Evolutionary conservation across 345 rosid genomes (phyloP), one percentile per base, ranked within the genome.

Genomic region (Clarkia xantiana): DNA sequence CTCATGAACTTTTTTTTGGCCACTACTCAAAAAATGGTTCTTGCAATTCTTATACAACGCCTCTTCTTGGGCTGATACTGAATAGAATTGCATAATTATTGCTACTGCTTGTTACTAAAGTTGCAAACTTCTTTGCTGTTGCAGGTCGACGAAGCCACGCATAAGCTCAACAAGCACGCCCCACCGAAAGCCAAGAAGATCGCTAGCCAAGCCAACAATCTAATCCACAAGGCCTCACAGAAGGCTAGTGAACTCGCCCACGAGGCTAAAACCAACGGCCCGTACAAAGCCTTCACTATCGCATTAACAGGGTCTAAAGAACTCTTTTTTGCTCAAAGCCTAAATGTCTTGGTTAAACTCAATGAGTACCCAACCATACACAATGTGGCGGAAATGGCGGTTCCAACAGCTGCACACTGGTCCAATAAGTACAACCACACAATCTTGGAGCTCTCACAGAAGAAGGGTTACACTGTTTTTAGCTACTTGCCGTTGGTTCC

Each of bases 401-500:
- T 77, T 49, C 94, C 95, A 0, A 59, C 75, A 4, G 95, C 76
- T 15, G 74, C 86, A 0, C 51, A 55, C 49, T 71, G 73, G 63
- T 76, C 79, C 0, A 66, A 66, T 45, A 61, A 64, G 60, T 90
- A 83, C 58, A 86, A 83, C 49, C 65, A 64, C 6, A 22, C 65
- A 16, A 68, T 90, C 0, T 52, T 39, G 44, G 62, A 71, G 40
- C 45, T 77, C 82, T 44, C 51, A 29, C 36, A 29, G 18, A 64
- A 44, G 61, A 86, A 70, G 72, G 97, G 95, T n/a, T 74, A 77
- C 52, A 40, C 72, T 6, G 48, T 73, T 14, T 56, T 81, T 13
- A 58, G 76, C 4, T 75, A 68, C 62, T 52, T 90, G 23, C 95
- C 97, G 0, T 49, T 75, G 57, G 70, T 90, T 16, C 95, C 97